These are phyloP conservation scores for Ailanthus altissimus DNA, from an alignment of 345 rosid species.

Conservation along the genomic window DNA sequence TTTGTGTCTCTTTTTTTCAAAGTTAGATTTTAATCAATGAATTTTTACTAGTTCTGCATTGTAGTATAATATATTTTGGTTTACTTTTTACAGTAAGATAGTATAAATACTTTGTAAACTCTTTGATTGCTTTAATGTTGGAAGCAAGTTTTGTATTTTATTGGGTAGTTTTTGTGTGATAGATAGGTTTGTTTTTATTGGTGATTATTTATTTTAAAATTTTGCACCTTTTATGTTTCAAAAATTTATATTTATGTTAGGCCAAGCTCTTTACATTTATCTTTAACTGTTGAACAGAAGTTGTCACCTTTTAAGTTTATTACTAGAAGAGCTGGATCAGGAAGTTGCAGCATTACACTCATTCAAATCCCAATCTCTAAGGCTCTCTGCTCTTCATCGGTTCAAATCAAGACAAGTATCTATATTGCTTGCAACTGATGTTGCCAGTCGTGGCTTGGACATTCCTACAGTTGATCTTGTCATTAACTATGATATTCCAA, in stretches of 20 bases:
- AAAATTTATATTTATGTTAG: neutral
- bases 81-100: neutral
- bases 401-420: conserved; percentile 87
- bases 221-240: too few species aligned
- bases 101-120: too few species aligned
- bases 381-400: conserved; percentile 76
- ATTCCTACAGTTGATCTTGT: conserved; percentile 97
- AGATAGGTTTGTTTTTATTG: too few species aligned
- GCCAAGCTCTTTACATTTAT: conserved; percentile 4
- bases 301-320: conserved; percentile 72
- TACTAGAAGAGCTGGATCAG: conserved; percentile 86
- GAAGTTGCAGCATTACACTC: conserved; percentile 78
- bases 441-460: conserved; percentile 95
- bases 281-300: conserved; percentile 44
- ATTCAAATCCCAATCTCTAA: conserved; percentile 68
- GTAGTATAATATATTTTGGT: neutral
- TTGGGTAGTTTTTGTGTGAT: too few species aligned
- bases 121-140: too few species aligned
- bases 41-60: neutral
- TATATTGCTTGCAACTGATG: conserved; percentile 85
- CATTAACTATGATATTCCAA: conserved; percentile 89
- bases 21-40: neutral
- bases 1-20: neutral
- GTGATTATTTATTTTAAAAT: too few species aligned
- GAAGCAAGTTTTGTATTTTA: too few species aligned